A percentile compares a stretch with the other conserved stretches of the same genome.
phyloP scores from a whole-genome alignment of 2,329 filamentous ascomycete species.

The Xylariomycetidae sp. region DNA sequence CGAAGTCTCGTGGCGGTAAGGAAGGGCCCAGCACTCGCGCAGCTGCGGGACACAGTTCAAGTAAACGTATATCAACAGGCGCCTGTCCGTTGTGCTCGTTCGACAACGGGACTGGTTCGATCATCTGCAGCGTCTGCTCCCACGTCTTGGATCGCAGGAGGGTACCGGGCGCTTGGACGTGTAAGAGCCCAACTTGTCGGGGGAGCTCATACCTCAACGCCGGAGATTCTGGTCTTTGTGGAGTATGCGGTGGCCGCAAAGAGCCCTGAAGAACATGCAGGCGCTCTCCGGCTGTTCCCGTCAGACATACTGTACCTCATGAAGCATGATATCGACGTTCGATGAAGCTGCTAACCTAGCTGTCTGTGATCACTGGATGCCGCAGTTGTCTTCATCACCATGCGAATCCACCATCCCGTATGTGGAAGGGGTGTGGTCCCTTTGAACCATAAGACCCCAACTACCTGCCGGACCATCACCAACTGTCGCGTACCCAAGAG shows the following conservation, averaged over 20 bases:
- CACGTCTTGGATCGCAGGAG: slow-evolving; percentile 57
- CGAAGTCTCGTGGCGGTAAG: background rate
- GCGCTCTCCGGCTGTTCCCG: background rate
- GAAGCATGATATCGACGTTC: no score
- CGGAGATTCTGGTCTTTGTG: slow-evolving; percentile 63
- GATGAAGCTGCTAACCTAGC: no score
- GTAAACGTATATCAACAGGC: slow-evolving; percentile 6
- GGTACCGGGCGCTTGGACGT: slow-evolving; percentile 58
- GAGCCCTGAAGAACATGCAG: slow-evolving; percentile 1
- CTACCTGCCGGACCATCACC: no score
- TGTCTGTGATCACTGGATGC: no score
- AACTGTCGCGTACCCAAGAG: no score
- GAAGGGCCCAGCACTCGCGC: background rate
- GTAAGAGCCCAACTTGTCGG: slow-evolving; percentile 48
- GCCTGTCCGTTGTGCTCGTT: slow-evolving; percentile 63
- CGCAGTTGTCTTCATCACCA: no score
- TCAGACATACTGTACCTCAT: slow-evolving; percentile 1
- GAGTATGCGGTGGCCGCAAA: slow-evolving; percentile 53
- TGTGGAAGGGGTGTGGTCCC: no score
- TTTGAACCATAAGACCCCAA: no score
- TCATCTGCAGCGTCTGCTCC: slow-evolving; percentile 63
- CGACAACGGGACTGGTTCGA: slow-evolving; percentile 45
- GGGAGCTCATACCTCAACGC: slow-evolving; percentile 59
- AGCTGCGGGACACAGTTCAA: no score
- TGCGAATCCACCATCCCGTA: no score